Conservation (phyloP, 2,329 filamentous ascomycete genomes). For the Calonectria fujianensis region DNA sequence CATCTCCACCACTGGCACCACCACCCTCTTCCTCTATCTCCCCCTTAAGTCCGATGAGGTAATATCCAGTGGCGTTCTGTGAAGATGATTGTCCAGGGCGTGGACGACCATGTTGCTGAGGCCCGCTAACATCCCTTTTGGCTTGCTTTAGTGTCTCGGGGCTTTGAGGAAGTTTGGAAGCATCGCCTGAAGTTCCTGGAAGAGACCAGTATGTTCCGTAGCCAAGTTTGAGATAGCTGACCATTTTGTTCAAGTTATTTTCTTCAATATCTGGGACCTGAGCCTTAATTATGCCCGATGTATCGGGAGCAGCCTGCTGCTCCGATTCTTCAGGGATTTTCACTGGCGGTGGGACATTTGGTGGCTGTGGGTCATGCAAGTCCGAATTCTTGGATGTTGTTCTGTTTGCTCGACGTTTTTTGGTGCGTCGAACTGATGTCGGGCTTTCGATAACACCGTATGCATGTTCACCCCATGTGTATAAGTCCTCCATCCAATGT, state of each 20-base stretch:
- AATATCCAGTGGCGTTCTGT: conserved; percentile 67
- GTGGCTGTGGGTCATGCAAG: conserved; percentile 23
- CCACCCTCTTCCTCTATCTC: conserved; percentile 71
- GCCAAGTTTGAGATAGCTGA: conserved; percentile 79
- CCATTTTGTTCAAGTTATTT: conserved; percentile 71
- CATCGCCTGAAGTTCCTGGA: conserved; percentile 52
- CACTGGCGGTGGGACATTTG: neutral
- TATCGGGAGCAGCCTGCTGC: conserved; percentile 1
- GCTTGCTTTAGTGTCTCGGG: conserved; percentile 36
- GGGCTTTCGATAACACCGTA: conserved; percentile 91
- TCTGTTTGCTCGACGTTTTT: conserved; percentile 57
- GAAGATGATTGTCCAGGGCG: conserved; percentile 48
- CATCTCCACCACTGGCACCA: conserved; percentile 56
- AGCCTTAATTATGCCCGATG: conserved; percentile 43
- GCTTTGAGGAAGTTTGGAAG: conserved; percentile 42
- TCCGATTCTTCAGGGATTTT: conserved; percentile 12
- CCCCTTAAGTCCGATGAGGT: conserved; percentile 81
- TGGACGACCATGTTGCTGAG: conserved; percentile 39
- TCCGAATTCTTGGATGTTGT: conserved; percentile 34
- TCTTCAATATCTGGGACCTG: conserved; percentile 51
- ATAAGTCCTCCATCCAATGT: conserved; percentile 92
- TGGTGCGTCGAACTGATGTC: conserved; percentile 76
- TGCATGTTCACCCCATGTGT: conserved; percentile 86
- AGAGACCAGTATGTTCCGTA: conserved; percentile 81
- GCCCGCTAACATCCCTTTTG: conserved; percentile 42